A percentile compares a stretch with the other conserved stretches of the same genome.
Evolutionary conservation across 2,329 filamentous ascomycete species (phyloP).

Genomic region (Calonectria pseudoturangicola): DNA sequence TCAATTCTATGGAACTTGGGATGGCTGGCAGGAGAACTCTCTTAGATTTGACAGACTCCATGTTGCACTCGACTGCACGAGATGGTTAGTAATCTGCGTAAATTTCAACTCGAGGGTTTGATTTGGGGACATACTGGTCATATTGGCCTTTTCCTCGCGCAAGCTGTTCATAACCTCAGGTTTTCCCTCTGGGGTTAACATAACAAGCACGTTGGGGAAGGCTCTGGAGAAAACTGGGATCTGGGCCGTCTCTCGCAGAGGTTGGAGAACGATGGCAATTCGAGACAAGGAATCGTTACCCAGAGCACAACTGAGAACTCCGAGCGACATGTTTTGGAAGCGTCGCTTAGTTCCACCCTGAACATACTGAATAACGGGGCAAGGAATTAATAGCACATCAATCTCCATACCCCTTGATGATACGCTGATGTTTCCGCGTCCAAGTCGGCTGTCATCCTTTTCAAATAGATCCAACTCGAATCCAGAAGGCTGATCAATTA

Average conservation of each 20-base stretch:
- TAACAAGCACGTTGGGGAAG: background rate
- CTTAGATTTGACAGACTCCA: background rate
- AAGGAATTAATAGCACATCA: background rate
- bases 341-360: background rate
- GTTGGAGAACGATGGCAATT: constrained; percentile 1
- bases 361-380: background rate
- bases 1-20: background rate
- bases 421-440: background rate
- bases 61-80: background rate
- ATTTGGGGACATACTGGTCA: background rate
- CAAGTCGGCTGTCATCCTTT: constrained; percentile 7
- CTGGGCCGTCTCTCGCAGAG: background rate
- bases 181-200: background rate
- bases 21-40: constrained; percentile 1
- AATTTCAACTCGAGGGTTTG: too few species aligned
- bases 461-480: constrained; percentile 13
- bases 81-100: background rate
- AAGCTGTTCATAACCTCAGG: background rate
- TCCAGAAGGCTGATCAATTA: background rate
- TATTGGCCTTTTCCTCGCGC: background rate
- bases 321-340: background rate
- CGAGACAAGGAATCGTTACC: constrained; percentile 1
- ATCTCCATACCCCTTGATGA: constrained; percentile 12
- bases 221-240: background rate
- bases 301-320: constrained; percentile 2